Evolutionary conservation across 106 monocot species (phyloP), one percentile per base, ranked within the genome.

Genomic region (Vanilla planifolia): DNA sequence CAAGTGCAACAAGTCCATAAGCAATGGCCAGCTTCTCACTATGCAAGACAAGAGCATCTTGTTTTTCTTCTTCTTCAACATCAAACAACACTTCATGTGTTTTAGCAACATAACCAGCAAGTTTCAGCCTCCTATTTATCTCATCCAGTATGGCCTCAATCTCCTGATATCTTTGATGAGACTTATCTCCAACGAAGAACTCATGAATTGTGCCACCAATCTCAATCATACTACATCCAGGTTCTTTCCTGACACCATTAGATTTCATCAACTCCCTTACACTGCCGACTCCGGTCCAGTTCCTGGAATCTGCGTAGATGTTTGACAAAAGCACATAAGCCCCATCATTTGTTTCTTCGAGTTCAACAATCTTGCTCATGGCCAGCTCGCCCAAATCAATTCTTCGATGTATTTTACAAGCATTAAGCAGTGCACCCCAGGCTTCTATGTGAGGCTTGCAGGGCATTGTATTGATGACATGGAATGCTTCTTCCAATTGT

Each of bases 291-390:
- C 75, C 80, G 23, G 67, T 75, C 86, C 94, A 94, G 23, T 77
- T 76, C 62, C 67, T 67, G 3, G 64, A 77, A 11, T 82, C 83
- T 1, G 89, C 89, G 22, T 94, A 94, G 6, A 89, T 82, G 43
- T 94, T 94, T 1, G 85, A 83, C 24, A 95, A 44, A 3, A 78
- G 75, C 15, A 94, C 94, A 58, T 86, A 80, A n/a, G 89, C 89
- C 0, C 79, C 82, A n/a, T 85, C 74, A 20, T 94, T 83, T 51
- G 26, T 62, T 0, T 66, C 62, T 30, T 92, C 84, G 7, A 81
- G 43, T 60, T 81, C 80, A 4, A 65, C 32, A 4, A 92, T 76
- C 65, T 71, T 76, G 0, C 17, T 37, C 65, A 63, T 61, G 0
- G 78, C 80, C 37, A 63, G 56, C 56, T 84, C 80, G 8, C 87